These are phyloP conservation scores for Areca catechu DNA, from an alignment of 176 grass and related monocot species.

Conservation along the genomic window DNA sequence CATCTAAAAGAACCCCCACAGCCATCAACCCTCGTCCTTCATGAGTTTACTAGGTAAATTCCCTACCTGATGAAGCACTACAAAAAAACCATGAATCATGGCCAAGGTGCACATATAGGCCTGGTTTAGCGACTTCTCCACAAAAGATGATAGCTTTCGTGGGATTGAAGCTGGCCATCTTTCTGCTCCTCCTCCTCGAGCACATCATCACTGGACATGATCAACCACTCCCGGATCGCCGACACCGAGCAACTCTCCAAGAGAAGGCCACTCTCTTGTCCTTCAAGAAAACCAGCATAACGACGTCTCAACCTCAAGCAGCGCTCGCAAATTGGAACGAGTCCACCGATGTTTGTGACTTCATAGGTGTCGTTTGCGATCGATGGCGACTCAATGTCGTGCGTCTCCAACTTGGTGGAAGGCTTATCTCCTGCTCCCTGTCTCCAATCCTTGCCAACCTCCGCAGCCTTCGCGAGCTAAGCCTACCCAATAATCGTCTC, in stretches of 20 bases:
- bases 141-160: slow-evolving; percentile 29
- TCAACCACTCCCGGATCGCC: neutral
- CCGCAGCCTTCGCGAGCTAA: slow-evolving; percentile 26
- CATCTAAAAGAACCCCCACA: too few relatives aligned
- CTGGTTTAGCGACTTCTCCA: slow-evolving; percentile 1
- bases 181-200: slow-evolving; percentile 21
- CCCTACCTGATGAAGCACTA: too few relatives aligned
- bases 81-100: too few relatives aligned
- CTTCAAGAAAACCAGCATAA: slow-evolving; percentile 42
- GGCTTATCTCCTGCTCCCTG: slow-evolving; percentile 24
- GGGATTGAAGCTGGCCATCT: slow-evolving; percentile 16
- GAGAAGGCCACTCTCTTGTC: slow-evolving; percentile 52
- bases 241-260: slow-evolving; percentile 7
- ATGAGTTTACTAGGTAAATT: too few relatives aligned
- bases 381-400: slow-evolving; percentile 32
- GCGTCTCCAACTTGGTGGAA: slow-evolving; percentile 14
- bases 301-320: slow-evolving; percentile 18
- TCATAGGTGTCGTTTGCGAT: slow-evolving; percentile 47
- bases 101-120: neutral
- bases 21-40: too few relatives aligned
- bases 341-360: slow-evolving; percentile 50
- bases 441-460: slow-evolving; percentile 15
- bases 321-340: slow-evolving; percentile 57
- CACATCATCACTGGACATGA: neutral
- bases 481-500: slow-evolving; percentile 41